A percentile compares a stretch with the other conserved stretches of the same genome.
phyloP scores from a whole-genome alignment of 2,329 filamentous ascomycete species.

The Apiospora hydei region DNA sequence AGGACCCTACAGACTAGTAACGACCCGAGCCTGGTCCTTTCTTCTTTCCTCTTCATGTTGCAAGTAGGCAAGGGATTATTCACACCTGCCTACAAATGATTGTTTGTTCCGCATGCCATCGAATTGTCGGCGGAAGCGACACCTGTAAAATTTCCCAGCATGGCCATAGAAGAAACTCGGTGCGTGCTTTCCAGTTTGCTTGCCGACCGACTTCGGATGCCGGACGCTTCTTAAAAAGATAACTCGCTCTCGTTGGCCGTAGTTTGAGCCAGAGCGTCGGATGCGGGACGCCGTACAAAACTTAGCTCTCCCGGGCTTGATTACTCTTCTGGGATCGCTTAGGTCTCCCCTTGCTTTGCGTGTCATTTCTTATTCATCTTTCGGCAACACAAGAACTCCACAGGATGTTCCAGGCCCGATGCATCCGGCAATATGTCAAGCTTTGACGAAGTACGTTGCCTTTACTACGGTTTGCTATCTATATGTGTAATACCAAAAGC shows the following conservation, averaged over 20 bases:
- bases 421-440: neutral
- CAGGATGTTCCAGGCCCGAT: neutral
- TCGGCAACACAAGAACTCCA: neutral
- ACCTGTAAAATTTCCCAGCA: neutral
- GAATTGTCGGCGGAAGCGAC: neutral
- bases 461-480: neutral
- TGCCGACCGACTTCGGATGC: slow-evolving; percentile 4
- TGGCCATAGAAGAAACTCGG: neutral
- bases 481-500: neutral
- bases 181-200: neutral
- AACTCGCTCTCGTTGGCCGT: neutral
- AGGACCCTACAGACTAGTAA: neutral
- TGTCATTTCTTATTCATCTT: neutral
- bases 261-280: neutral
- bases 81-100: neutral
- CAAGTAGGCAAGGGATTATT: neutral
- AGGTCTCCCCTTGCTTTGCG: neutral
- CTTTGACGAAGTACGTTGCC: neutral
- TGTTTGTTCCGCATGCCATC: neutral
- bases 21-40: neutral
- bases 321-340: neutral
- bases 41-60: neutral
- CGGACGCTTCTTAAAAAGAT: neutral
- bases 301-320: neutral
- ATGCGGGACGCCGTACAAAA: neutral